Evolutionary conservation across 2,329 filamentous ascomycete genomes (phyloP), one percentile per base, ranked within the genome.

Genomic region (Neoascochyta sp.): DNA sequence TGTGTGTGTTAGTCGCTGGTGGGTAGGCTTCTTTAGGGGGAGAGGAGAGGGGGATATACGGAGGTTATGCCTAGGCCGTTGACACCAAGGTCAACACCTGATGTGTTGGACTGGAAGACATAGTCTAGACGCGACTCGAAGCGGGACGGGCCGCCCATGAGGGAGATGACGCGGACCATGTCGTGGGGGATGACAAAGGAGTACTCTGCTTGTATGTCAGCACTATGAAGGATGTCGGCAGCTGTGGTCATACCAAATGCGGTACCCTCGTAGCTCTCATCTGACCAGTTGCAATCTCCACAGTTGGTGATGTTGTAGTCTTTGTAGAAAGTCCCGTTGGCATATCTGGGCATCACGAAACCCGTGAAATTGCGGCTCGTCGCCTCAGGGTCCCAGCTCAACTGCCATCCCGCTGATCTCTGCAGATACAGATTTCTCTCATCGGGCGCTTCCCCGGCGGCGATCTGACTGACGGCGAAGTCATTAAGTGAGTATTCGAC

Each of bases 401-500:
- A 48, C 36, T 68, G 65, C 65, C 66, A 69, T 3, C 65, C 63
- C n/a, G 52, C 40, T 32, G 61, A 54, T 7, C 65, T 53, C 12
- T 55, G 59, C 9, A 67, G 41, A 24, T 67, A 68, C 12, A 63
- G 47, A 2, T 61, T 45, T 0, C 50, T 50, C 19, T 68, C 64
- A 0, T 58, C 57, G 0, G 68, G 68, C 3, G 65, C 57, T 18
- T 63, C 48, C 3, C 60, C 62, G 5, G 54, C 53, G 1, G 64
- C 65, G 8, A 69, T 63, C 28, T 66, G 62, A 7, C 52, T 54
- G 1, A 68, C 56, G 2, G 63, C 62, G 32, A 66, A 68, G 36
- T 69, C 66, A 32, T 69, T 68, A 5, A 67, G 49, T 0, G 64
- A 52, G 37, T 68, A 69, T 30, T 68, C 66, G 2, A 67, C 62